Base-by-base conservation (phyloP, 2,329 filamentous ascomycete species). In the Atkinsonella texensis region DNA sequence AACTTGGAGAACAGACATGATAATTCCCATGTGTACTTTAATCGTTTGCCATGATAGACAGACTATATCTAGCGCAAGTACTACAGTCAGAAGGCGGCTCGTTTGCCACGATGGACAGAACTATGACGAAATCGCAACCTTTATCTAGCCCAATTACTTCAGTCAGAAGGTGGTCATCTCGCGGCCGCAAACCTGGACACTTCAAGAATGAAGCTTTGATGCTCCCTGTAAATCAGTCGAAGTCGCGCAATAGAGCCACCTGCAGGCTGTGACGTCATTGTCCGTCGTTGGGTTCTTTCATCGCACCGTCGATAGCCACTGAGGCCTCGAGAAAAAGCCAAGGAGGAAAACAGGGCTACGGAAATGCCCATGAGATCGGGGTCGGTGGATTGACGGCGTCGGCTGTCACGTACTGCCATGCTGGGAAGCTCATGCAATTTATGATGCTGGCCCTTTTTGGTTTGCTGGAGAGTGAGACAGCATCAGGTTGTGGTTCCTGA, bases 391-490 rank as follows among this genome's bases (percentile, higher is more conserved):
- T 78, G 23, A 77, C 74, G 9, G 70, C 74, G 2, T 77, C 75
- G 0, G 75, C 75, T 7, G 74, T 78, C 0, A 70, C 77, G 71
- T 20, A 78, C 74, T 0, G 73, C 75, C 0, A 68, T 78, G 55
- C 63, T 79, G 0, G 74, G 74, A 0, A 73, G 72, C 10, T 69
- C 69, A 0, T 79, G 79, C 55, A 69, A 70, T 48, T 77, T 76
- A 77, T 0, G 65, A 79, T 1, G 72, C 75, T 1, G 75, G 75
- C 0, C 76, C 76, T 0, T 79, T 80, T 51, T 80, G 76, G 76
- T 80, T 75, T 53, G 75, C 75, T 2, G 75, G 75, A 45, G 77
- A 76, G 62, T 65, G 40, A 3, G 18, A 0, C 33, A 8, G 12
- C 13, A 15, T 35, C 32, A 12, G 12, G 15, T 38, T 38, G 35